A percentile compares a stretch with the other conserved stretches of the same genome.
phyloP scores from a whole-genome alignment of 129 eudicot genomes.

The Escallonia rubra region DNA sequence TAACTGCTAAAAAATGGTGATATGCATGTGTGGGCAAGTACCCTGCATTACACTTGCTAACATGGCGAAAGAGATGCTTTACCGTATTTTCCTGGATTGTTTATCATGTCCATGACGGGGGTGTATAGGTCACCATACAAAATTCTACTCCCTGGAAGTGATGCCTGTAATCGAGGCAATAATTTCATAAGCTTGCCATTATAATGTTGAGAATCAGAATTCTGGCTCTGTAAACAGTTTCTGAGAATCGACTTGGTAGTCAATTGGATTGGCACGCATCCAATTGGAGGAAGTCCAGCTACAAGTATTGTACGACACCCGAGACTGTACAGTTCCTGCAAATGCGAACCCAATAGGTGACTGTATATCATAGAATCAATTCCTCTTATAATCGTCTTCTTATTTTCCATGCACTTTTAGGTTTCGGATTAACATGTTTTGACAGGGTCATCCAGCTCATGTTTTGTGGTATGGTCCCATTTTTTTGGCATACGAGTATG shows the following conservation, averaged over 20 bases:
- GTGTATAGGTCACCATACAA: conserved; percentile 48
- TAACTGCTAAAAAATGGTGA: too few relatives aligned
- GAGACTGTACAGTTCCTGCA: conserved; percentile 30
- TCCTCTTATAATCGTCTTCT: too few relatives aligned
- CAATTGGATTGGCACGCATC: conserved; percentile 68
- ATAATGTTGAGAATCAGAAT: conserved; percentile 44
- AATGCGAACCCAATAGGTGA: too few relatives aligned
- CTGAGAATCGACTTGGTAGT: conserved; percentile 33
- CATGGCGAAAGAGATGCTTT: background rate
- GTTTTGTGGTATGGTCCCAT: too few relatives aligned
- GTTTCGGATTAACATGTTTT: too few relatives aligned
- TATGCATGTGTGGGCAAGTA: too few relatives aligned
- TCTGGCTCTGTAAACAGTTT: conserved; percentile 45
- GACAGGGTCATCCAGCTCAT: too few relatives aligned
- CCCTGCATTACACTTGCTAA: background rate
- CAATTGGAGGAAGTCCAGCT: conserved; percentile 63
- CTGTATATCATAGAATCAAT: too few relatives aligned
- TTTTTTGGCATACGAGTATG: too few relatives aligned
- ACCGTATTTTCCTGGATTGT: conserved; percentile 46
- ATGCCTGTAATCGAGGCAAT: conserved; percentile 27
- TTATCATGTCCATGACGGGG: conserved; percentile 45
- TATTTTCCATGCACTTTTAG: too few relatives aligned
- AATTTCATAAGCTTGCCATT: conserved; percentile 44
- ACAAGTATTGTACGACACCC: conserved; percentile 10
- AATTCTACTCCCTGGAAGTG: conserved; percentile 45